Base-by-base conservation (phyloP, 192 early-diverging fungal genomes). In the Pilaira anomala region DNA sequence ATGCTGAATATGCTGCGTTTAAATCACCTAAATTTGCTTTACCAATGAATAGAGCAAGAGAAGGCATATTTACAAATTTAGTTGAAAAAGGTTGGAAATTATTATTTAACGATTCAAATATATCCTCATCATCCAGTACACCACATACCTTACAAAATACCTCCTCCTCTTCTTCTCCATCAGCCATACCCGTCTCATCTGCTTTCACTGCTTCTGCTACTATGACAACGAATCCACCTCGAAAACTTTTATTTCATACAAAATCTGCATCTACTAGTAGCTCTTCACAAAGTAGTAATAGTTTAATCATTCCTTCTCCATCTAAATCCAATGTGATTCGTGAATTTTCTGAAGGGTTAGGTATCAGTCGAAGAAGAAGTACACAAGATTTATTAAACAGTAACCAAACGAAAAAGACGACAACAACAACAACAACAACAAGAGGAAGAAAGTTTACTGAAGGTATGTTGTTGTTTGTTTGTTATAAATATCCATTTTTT, bases 1-100 rank as follows among this genome's bases (percentile, higher is more conserved):
- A 84, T 69, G 82, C 76, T 30, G 78, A 81, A 21, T 81, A 84
- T 63, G 78, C 82, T 3, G 82, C 79, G 2, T 74, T 78, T 40
- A 81, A 79, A 55, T 77, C 82, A 48, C 79, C 80, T 6, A 76
- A 79, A 45, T 65, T 84, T 55, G 68, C 75, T 14, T 63, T 64
- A 26, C 80, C 80, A 14, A 73, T 74, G 55, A 65, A 69, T 21
- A 50, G 82, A 48, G 80, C 82, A 28, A 69, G 82, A 2, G 76
- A 77, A 45, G 80, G 80, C 9, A 79, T 79, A 48, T 50, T 83
- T 54, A 67, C 66, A n/a, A 73, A 61, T 61, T 39, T 80, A 33
- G 78, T 80, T 1, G 67, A 75, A 28, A 73, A 72, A 33, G 78
- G 74, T 1, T 68, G 63, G 18, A 68, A 67, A 30, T 26, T 79